These are phyloP conservation scores for Gamsiella multidivaricata DNA, from an alignment of 192 early-diverging fungal species.

Conservation along the genomic window DNA sequence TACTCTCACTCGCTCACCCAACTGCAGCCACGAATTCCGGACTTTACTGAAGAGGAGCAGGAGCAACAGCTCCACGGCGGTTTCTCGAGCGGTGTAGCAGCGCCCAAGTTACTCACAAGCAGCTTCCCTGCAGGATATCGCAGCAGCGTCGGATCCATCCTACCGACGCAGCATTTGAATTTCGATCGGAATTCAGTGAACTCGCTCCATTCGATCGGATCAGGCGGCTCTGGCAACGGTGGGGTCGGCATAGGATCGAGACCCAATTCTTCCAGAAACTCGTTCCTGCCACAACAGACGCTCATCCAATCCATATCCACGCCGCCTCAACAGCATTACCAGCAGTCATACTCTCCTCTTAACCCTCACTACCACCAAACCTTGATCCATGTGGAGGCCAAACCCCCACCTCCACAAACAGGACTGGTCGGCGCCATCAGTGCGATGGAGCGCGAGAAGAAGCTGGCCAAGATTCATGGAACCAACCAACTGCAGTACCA, in stretches of 20 bases:
- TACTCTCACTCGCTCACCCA: background rate
- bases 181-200: slow-evolving; percentile 21
- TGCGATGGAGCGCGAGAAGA: slow-evolving; percentile 51
- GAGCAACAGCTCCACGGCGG: slow-evolving; percentile 5
- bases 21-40: slow-evolving; percentile 25
- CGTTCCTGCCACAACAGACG: slow-evolving; percentile 4
- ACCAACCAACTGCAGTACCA: slow-evolving; percentile 44
- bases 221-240: slow-evolving; percentile 9
- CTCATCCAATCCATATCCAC: background rate
- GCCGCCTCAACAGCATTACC: background rate
- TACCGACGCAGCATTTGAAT: slow-evolving; percentile 4
- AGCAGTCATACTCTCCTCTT: no score
- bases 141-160: slow-evolving; percentile 11
- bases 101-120: slow-evolving; percentile 24
- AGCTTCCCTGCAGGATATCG: slow-evolving; percentile 47
- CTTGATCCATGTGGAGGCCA: slow-evolving; percentile 45
- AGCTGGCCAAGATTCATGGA: slow-evolving; percentile 43
- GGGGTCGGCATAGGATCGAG: background rate
- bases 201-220: slow-evolving; percentile 30
- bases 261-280: background rate
- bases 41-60: slow-evolving; percentile 43
- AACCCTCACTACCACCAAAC: slow-evolving; percentile 11
- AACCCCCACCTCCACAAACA: slow-evolving; percentile 46
- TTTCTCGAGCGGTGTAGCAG: background rate
- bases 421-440: slow-evolving; percentile 42